phyloP scores from a whole-genome alignment of 257 asterid genomes.

The Coffea canephora region DNA sequence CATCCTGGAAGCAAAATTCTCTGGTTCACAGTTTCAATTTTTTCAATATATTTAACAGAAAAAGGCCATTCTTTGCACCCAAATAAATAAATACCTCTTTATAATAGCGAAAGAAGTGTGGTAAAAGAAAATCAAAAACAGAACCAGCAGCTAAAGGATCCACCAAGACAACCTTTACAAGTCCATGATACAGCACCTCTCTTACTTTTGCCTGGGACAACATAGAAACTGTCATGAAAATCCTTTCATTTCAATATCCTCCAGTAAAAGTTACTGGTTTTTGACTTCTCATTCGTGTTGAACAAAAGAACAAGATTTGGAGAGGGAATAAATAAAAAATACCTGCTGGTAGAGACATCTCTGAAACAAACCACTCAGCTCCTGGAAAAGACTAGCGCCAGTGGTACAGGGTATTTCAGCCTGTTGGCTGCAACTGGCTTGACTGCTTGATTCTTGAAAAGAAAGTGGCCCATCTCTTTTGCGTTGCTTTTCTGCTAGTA shows the following conservation, averaged over 20 bases:
- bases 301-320: neutral
- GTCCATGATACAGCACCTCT: conserved; percentile 61
- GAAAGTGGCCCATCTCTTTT: conserved; percentile 53
- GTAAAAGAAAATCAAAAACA: conserved; percentile 61
- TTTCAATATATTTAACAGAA: neutral
- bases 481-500: conserved; percentile 61
- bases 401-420: conserved; percentile 45
- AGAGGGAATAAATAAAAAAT: conserved; percentile 11
- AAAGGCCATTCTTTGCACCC: conserved; percentile 4
- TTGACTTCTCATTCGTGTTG: neutral
- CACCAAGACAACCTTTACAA: conserved; percentile 73
- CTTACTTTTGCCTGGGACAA: conserved; percentile 62
- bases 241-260: neutral
- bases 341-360: conserved; percentile 94
- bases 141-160: conserved; percentile 60
- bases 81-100: conserved; percentile 51
- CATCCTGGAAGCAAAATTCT: conserved; percentile 46
- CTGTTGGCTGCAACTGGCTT: conserved; percentile 91
- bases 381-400: conserved; percentile 61
- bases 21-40: neutral
- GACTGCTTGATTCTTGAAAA: conserved; percentile 87
- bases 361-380: conserved; percentile 80
- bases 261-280: neutral
- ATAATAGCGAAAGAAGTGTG: conserved; percentile 72
- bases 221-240: conserved; percentile 4